Base-by-base conservation (phyloP, 441 rosid genomes). In the Pelargonium citronellum region DNA sequence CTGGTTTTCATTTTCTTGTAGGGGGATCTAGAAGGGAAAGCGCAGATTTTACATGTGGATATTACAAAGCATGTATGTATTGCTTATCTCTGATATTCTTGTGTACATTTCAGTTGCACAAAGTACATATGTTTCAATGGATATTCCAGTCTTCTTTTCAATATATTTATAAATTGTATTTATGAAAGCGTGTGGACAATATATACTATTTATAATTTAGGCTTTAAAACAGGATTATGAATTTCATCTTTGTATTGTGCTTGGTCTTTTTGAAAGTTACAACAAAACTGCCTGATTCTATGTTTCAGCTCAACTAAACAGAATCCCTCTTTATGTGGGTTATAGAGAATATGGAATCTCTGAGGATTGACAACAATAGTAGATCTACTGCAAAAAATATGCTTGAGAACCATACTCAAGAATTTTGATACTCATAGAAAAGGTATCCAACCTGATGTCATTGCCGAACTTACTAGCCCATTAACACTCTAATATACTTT, bases 11-110 rank as follows among this genome's bases (percentile, higher is more conserved):
- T 39, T 30, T 70, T 79, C 63, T 75, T 53, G 74, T 72, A 91
- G 98, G 90, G 74, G 74, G 97, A 89, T 72, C 81, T 90, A 67
- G 89, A 88, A 86, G 83, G 79, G 76, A 91, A 90, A 78, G 86
- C 77, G 69, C 84, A 58, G 67, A 77, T 72, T 55, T 83, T 91
- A 77, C 97, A 94, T 69, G 84, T 81, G 74, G 95, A 90, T 75
- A 77, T 84, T 78, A 91, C 88, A 66, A 94, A 89, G 72, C 90
- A 91, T 72, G 98, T 91, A 87, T 69, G 95, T 80, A 77, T 47
- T 75, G 27, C 63, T 58, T 19, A 58, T 58, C 30, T 58, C 20
- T 58, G 30, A 58, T 20, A 58, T 19, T 58, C 13, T 17, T 58
- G 63, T 19, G 10, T 58, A 20, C 13, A 9, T 19, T 58, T 58